Evolutionary conservation across 23 red algal genomes (phyloP), one percentile per base, ranked within the genome.

Genomic region (Gracilaria domingensis): DNA sequence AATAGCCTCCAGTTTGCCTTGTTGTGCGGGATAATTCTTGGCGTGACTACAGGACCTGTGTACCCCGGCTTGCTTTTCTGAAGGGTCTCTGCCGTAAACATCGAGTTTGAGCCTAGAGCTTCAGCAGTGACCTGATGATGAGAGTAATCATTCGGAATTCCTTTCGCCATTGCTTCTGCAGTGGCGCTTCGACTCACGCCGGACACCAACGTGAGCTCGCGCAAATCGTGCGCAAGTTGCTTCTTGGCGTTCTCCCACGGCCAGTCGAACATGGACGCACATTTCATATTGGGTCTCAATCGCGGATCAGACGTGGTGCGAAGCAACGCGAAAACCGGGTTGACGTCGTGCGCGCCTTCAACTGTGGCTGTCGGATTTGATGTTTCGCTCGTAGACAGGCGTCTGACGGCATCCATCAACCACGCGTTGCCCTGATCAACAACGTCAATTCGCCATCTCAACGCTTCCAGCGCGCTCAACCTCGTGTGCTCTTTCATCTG

Each of bases 281-380:
- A 25, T 37, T 89, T 89, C 86, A 89, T 89, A 34, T 89, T 89
- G 9, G 86, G 86, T 11, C 86, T 70, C 30, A 80, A 71, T 12
- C 75, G 69, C 4, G 70, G 39, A 59, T 79, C 71, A 17, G 35
- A 42, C 53, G 86, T 48, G 40, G 51, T 79, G 49, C 20, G 28
- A 28, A 61, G 12, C 21, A 81, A 59, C 37, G 45, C 77, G 9
- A 55, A 49, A 40, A 81, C 37, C 7, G 77, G 77, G 53, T 61
- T 81, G 48, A 21, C 6, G 2, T 47, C 12, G 2, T 77, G 72
- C 48, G 72, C 72, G 32, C 26, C 0, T 18, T 65, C n/a, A 12
- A 5, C 5, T 26, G 25, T 8, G 14, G 37, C 12, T 9, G 34
- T 8, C n/a, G 4, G 13, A 8, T 24, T 21, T 5, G 69, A 75